Conservation (phyloP, 1,284 basidiomycete species). For the Cryptococcus sp. region DNA sequence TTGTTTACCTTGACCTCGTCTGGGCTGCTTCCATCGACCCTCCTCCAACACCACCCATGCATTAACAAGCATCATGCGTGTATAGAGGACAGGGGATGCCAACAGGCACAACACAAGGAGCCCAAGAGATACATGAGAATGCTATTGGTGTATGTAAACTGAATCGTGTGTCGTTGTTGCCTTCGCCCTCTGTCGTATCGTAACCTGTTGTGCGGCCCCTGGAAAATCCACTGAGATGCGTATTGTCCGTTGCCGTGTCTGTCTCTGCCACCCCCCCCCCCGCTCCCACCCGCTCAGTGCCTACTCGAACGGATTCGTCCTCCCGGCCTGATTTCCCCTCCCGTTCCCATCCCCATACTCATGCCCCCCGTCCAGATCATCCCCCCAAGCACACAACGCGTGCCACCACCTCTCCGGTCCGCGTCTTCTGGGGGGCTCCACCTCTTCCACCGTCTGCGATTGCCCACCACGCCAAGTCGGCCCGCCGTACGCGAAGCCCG, state of each 20-base stretch:
- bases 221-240: no score
- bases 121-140: no score
- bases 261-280: conserved; percentile 11
- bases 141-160: no score
- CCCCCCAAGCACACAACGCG: conserved; percentile 44
- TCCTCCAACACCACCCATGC: no score
- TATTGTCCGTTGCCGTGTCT: conserved; percentile 12
- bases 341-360: conserved; percentile 8
- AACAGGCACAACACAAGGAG: no score
- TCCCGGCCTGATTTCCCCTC: conserved; percentile 31
- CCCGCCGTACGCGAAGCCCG: conserved; percentile 28
- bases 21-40: no score
- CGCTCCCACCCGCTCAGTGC: not conserved
- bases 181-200: no score
- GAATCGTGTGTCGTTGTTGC: no score
- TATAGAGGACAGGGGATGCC: no score
- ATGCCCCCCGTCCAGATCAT: conserved; percentile 41
- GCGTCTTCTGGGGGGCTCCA: conserved; percentile 2
- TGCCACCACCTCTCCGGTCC: conserved; percentile 45
- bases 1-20: no score
- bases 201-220: no score
- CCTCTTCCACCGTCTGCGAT: conserved; percentile 9
- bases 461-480: conserved; percentile 34
- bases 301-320: conserved; percentile 44
- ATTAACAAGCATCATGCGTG: no score